phyloP scores from a whole-genome alignment of 495 filamentous ascomycete species.

The Daldinia childiae region DNA sequence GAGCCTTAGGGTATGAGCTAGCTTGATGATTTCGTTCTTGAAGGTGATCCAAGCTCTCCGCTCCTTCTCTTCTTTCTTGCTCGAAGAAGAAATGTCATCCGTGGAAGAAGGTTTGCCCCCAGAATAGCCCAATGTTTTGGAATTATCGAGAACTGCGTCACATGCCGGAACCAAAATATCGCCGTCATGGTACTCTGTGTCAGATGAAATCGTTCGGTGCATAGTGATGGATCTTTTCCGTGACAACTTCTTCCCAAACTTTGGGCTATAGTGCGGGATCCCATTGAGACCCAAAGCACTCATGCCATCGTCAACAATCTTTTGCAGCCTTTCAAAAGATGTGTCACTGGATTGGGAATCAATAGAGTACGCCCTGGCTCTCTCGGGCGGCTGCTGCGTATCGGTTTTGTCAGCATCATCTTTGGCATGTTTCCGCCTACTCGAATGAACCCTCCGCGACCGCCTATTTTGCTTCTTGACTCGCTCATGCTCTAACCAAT shows the following conservation, averaged over 20 bases:
- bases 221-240: slow-evolving; percentile 47
- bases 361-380: slow-evolving; percentile 53
- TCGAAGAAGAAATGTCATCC: slow-evolving; percentile 56
- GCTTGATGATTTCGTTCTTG: slow-evolving; percentile 87
- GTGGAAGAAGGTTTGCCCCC: slow-evolving; percentile 63
- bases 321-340: slow-evolving; percentile 74
- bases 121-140: slow-evolving; percentile 80
- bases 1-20: slow-evolving; percentile 87
- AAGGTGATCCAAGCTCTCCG: slow-evolving; percentile 79
- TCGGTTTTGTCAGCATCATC: slow-evolving; percentile 32
- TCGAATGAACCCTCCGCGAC: slow-evolving; percentile 48
- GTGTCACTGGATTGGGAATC: slow-evolving; percentile 66
- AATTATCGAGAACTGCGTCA: slow-evolving; percentile 85
- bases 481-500: slow-evolving; percentile 84
- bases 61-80: slow-evolving; percentile 66
- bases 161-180: slow-evolving; percentile 78
- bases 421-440: slow-evolving; percentile 42
- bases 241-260: slow-evolving; percentile 46
- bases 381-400: slow-evolving; percentile 22
- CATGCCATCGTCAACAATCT: slow-evolving; percentile 71
- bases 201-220: slow-evolving; percentile 66
- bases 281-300: slow-evolving; percentile 54
- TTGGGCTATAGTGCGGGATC: slow-evolving; percentile 49
- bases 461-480: slow-evolving; percentile 66
- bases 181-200: slow-evolving; percentile 80